phyloP scores from a whole-genome alignment of 805 yeast species.

The Hanseniaspora guilliermondii region DNA sequence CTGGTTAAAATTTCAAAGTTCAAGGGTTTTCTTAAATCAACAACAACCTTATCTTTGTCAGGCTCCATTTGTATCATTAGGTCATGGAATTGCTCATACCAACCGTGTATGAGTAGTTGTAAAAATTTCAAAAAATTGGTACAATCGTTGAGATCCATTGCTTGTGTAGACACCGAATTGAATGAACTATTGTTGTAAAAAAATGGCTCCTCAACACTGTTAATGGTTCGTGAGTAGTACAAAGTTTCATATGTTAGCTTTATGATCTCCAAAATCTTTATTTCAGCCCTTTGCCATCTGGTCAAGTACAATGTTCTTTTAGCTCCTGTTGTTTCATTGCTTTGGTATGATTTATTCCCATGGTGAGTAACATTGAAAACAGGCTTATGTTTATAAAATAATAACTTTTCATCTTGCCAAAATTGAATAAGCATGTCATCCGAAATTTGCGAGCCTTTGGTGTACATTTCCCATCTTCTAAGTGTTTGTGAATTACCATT shows the following conservation, averaged over 20 bases:
- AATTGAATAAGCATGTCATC: constrained; percentile 24
- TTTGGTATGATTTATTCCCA: constrained; percentile 16
- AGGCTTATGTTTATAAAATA: constrained; percentile 20
- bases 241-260: constrained; percentile 74
- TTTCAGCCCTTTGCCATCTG: constrained; percentile 51
- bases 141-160: constrained; percentile 46
- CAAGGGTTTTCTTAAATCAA: constrained; percentile 20
- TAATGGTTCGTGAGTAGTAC: constrained; percentile 30
- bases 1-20: constrained; percentile 27
- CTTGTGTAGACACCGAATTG: constrained; percentile 7
- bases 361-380: neutral
- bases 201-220: constrained; percentile 9
- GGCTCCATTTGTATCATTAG: constrained; percentile 40
- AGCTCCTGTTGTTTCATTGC: constrained; percentile 1
- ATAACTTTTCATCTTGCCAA: constrained; percentile 26
- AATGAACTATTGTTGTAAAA: constrained; percentile 6
- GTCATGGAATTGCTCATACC: constrained; percentile 55
- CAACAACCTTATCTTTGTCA: constrained; percentile 28
- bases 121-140: constrained; percentile 59
- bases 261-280: constrained; percentile 67
- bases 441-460: constrained; percentile 6
- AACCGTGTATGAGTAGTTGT: constrained; percentile 63
- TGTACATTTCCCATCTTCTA: constrained; percentile 4
- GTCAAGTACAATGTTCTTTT: constrained; percentile 43
- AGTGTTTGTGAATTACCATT: constrained; percentile 26